Conservation (phyloP, 768 basidiomycete species). For the Thelephora aurantiotincta region DNA sequence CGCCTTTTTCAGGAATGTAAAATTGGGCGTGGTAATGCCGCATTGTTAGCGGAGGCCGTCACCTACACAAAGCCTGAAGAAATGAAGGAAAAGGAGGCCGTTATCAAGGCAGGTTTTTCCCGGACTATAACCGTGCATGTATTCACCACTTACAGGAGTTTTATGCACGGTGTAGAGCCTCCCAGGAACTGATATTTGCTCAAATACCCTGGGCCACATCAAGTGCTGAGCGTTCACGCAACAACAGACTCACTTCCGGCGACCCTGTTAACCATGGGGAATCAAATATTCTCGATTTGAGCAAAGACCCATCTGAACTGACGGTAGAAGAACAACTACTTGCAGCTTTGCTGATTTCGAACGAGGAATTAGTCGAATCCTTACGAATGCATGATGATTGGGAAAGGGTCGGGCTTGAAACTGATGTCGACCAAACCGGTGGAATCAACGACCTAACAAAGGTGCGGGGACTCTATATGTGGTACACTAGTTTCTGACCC, state of each 20-base stretch:
- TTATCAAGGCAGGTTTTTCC: slow-evolving; percentile 34
- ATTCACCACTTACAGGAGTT: slow-evolving; percentile 50
- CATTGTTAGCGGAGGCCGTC: slow-evolving; percentile 57
- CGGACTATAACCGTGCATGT: background rate
- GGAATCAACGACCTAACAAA: background rate
- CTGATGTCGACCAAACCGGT: slow-evolving; percentile 36
- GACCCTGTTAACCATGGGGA: slow-evolving; percentile 2
- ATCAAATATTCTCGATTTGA: background rate
- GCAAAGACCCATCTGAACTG: slow-evolving; percentile 21
- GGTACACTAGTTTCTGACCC: too few relatives aligned
- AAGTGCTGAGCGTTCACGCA: slow-evolving; percentile 58
- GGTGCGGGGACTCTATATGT: background rate
- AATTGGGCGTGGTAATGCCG: slow-evolving; percentile 71
- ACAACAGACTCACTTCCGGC: slow-evolving; percentile 6
- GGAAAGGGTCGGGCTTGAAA: slow-evolving; percentile 44
- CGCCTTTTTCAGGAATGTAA: slow-evolving; percentile 77
- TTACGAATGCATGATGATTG: slow-evolving; percentile 69
- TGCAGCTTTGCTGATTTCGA: slow-evolving; percentile 56
- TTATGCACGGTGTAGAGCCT: slow-evolving; percentile 59
- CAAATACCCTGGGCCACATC: slow-evolving; percentile 90
- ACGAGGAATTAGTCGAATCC: slow-evolving; percentile 55
- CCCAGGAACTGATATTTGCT: slow-evolving; percentile 72
- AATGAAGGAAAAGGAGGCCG: slow-evolving; percentile 43
- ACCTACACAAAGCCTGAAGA: slow-evolving; percentile 58
- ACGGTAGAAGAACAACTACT: slow-evolving; percentile 70